phyloP scores from a whole-genome alignment of 2,329 filamentous ascomycete genomes.

The Myrmaecium sp. region DNA sequence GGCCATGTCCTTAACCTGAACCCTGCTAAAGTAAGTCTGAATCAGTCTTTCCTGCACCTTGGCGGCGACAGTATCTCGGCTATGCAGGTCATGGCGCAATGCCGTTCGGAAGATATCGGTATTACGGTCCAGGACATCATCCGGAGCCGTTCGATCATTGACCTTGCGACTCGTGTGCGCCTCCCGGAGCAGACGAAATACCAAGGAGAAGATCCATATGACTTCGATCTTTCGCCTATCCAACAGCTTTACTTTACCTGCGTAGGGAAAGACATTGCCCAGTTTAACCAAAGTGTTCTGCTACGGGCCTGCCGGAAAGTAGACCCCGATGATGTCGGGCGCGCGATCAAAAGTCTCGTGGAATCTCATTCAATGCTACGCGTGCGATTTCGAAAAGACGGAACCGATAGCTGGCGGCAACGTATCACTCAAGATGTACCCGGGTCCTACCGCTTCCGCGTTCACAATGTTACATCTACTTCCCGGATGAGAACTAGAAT shows the following conservation, averaged over 20 bases:
- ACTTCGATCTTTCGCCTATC: slow-evolving; percentile 15
- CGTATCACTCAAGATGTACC: slow-evolving; percentile 10
- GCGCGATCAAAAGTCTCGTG: slow-evolving; percentile 16
- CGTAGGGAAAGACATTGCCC: slow-evolving; percentile 11
- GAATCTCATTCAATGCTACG: slow-evolving; percentile 23
- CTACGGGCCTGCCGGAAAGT: slow-evolving; percentile 11
- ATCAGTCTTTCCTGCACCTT: slow-evolving; percentile 17
- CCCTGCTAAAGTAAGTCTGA: slow-evolving; percentile 12
- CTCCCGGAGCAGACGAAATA: slow-evolving; percentile 2
- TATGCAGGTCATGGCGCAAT: slow-evolving; percentile 16
- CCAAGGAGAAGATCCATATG: slow-evolving; percentile 1
- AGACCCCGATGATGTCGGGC: slow-evolving; percentile 11
- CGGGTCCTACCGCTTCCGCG: slow-evolving; percentile 12
- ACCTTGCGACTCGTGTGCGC: slow-evolving; percentile 10
- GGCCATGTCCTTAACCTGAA: slow-evolving; percentile 13
- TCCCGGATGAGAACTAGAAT: slow-evolving; percentile 10
- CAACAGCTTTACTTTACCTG: slow-evolving; percentile 14
- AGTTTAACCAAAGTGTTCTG: slow-evolving; percentile 18
- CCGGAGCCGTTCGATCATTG: slow-evolving; percentile 14
- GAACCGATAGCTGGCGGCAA: slow-evolving; percentile 16
- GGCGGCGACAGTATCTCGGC: slow-evolving; percentile 20
- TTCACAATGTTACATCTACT: slow-evolving; percentile 8
- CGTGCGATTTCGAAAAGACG: slow-evolving; percentile 17
- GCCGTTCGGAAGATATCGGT: slow-evolving; percentile 13
- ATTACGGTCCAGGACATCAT: slow-evolving; percentile 18